Evolutionary conservation across 1,284 basidiomycete species (phyloP).

Genomic region (Irpex sp.): DNA sequence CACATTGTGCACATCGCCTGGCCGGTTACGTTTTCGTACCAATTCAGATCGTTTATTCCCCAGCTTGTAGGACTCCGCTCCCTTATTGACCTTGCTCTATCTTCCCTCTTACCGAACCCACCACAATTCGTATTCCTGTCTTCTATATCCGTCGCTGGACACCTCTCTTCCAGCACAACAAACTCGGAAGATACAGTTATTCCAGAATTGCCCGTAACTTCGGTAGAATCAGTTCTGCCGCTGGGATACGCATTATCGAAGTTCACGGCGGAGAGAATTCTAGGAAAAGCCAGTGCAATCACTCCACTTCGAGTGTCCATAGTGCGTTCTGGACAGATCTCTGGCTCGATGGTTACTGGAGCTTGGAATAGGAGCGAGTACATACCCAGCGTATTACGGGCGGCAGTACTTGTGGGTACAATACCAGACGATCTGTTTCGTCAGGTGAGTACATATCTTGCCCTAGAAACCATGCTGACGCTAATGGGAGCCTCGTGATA

Average conservation of each 20-base stretch:
- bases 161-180: slow-evolving; percentile 1
- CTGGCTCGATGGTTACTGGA: slow-evolving; percentile 30
- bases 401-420: slow-evolving; percentile 18
- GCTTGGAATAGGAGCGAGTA: slow-evolving; percentile 38
- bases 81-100: slow-evolving; percentile 40
- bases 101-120: slow-evolving; percentile 25
- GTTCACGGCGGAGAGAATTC: slow-evolving; percentile 40
- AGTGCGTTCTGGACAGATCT: slow-evolving; percentile 39
- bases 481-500: not conserved
- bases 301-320: slow-evolving; percentile 30
- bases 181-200: slow-evolving; percentile 24
- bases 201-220: slow-evolving; percentile 16
- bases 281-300: slow-evolving; percentile 26
- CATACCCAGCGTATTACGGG: slow-evolving; percentile 34
- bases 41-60: slow-evolving; percentile 40
- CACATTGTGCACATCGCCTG: slow-evolving; percentile 37
- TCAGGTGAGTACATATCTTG: not conserved
- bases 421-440: slow-evolving; percentile 10
- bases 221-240: not conserved
- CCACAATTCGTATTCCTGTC: slow-evolving; percentile 38
- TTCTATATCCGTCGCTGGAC: slow-evolving; percentile 17
- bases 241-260: slow-evolving; percentile 44
- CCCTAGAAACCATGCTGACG: not conserved
- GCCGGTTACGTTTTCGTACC: slow-evolving; percentile 44
- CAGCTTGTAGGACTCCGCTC: slow-evolving; percentile 34